Conservation (phyloP, 768 basidiomycete genomes). For the Mycena vitilis region DNA sequence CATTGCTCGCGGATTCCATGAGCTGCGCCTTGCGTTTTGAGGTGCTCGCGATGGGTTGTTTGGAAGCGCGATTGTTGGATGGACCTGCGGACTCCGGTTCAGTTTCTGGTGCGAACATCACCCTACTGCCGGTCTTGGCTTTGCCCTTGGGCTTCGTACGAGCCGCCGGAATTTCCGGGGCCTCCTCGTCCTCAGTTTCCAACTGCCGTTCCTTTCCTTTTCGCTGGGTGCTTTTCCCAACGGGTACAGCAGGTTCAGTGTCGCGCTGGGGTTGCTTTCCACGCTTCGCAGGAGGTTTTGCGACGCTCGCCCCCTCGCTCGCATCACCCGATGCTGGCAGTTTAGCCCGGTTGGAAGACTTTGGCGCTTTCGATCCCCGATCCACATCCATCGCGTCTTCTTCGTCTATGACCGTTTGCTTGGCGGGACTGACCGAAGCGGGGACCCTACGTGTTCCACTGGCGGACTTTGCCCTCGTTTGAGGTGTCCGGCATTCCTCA, state of each 20-base stretch:
- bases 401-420: constrained; percentile 15
- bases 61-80: constrained; percentile 11
- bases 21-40: constrained; percentile 25
- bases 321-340: background rate
- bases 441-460: constrained; percentile 7
- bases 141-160: constrained; percentile 17
- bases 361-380: background rate
- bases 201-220: constrained; percentile 6
- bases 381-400: constrained; percentile 12
- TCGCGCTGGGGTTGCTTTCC: constrained; percentile 16
- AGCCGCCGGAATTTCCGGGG: background rate
- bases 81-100: constrained; percentile 24
- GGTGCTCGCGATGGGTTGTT: background rate
- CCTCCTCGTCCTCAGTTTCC: constrained; percentile 7
- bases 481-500: constrained; percentile 2
- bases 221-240: constrained; percentile 6
- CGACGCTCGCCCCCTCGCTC: background rate
- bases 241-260: background rate
- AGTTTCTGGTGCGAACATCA: constrained; percentile 20
- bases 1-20: constrained; percentile 26
- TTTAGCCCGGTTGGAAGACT: constrained; percentile 13
- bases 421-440: constrained; percentile 26
- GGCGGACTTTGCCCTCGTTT: background rate
- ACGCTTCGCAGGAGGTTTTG: constrained; percentile 4
- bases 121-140: constrained; percentile 14